Conservation (phyloP, 495 filamentous ascomycete genomes). For the Aspergillus leporis region DNA sequence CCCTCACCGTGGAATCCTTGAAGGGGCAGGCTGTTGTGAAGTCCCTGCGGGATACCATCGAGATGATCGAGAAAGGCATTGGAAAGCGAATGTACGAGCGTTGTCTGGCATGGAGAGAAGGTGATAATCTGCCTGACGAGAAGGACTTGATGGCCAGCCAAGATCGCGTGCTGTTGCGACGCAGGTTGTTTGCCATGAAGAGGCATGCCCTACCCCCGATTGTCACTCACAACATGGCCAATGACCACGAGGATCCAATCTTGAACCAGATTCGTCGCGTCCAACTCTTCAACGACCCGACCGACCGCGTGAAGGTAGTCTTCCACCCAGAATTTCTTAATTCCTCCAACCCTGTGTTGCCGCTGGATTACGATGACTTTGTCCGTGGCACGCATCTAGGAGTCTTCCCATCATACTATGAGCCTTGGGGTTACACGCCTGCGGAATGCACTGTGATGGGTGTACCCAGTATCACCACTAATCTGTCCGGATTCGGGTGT, state of each 20-base stretch:
- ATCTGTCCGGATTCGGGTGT: conserved; percentile 95
- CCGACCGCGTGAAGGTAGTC: conserved; percentile 93
- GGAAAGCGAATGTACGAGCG: conserved; percentile 94
- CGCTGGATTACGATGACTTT: conserved; percentile 97
- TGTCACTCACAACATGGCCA: conserved; percentile 99
- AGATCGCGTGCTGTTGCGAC: conserved; percentile 89
- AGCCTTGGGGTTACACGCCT: conserved; percentile 98
- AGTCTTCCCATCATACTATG: conserved; percentile 96
- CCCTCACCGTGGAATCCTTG: conserved; percentile 90
- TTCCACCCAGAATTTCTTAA: conserved; percentile 99
- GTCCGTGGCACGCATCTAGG: conserved; percentile 95
- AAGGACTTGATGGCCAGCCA: conserved; percentile 90
- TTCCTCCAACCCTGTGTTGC: conserved; percentile 91
- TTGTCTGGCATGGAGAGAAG: conserved; percentile 90
- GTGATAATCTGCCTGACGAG: conserved; percentile 87
- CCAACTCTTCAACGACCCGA: conserved; percentile 93
- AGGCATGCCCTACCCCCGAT: conserved; percentile 85
- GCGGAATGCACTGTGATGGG: conserved; percentile 99
- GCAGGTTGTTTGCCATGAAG: conserved; percentile 95
- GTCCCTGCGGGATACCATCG: conserved; percentile 86
- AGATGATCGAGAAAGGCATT: conserved; percentile 85
- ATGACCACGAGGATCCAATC: conserved; percentile 90
- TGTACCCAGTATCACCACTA: conserved; percentile 97
- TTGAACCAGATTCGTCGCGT: conserved; percentile 95
- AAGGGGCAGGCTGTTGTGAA: conserved; percentile 98